These are phyloP conservation scores for Lachancea thermotolerans DNA, from an alignment of 805 yeast genomes.

Conservation along the genomic window DNA sequence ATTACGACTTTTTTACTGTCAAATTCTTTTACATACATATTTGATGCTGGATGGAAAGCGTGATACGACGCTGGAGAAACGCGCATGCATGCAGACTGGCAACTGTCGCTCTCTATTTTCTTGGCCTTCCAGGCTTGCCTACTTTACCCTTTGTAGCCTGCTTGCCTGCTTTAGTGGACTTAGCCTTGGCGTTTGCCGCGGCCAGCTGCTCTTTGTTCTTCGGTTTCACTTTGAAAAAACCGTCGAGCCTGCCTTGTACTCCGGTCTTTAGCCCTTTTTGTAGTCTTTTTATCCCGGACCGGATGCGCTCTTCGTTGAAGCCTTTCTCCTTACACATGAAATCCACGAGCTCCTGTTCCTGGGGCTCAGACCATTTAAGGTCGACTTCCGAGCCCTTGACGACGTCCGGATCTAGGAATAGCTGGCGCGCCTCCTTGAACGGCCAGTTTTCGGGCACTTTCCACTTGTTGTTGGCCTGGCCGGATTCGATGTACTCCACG, in stretches of 20 bases:
- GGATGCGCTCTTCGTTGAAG: conserved; percentile 86
- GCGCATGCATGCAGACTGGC: too few species aligned
- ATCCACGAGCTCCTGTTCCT: conserved; percentile 73
- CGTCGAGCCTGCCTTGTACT: conserved; percentile 87
- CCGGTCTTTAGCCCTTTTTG: conserved; percentile 78
- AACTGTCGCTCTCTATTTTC: neutral
- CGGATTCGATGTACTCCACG: conserved; percentile 49
- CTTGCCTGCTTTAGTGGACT: conserved; percentile 20
- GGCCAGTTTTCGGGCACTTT: conserved; percentile 96
- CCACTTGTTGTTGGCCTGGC: conserved; percentile 50
- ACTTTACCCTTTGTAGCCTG: conserved; percentile 19
- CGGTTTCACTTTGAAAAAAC: conserved; percentile 70
- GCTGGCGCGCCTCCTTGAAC: conserved; percentile 74
- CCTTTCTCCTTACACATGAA: conserved; percentile 85
- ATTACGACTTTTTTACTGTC: neutral
- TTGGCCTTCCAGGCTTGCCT: conserved; percentile 14
- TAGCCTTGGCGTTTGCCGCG: conserved; percentile 29
- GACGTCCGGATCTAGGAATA: conserved; percentile 81
- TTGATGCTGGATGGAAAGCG: neutral
- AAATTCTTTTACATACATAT: neutral
- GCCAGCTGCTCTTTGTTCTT: conserved; percentile 43
- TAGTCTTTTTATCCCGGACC: conserved; percentile 78
- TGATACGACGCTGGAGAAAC: too few species aligned
- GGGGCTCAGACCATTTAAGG: conserved; percentile 85
- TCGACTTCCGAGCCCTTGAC: conserved; percentile 51